Conservation (phyloP, 1,284 basidiomycete genomes). For the Sutorius eximius region DNA sequence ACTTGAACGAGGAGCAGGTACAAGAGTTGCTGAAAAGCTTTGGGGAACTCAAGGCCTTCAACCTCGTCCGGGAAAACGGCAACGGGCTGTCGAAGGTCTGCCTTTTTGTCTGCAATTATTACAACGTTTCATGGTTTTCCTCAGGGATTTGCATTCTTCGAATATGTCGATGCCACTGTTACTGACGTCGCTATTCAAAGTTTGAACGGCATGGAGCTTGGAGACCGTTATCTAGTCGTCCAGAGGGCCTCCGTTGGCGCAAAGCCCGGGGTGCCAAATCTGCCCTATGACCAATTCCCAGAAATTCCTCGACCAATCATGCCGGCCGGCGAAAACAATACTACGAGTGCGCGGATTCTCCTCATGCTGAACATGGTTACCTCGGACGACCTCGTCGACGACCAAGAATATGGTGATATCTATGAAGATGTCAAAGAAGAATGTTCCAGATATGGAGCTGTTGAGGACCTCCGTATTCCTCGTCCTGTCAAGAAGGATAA, state of each 20-base stretch:
- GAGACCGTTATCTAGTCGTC: constrained; percentile 94
- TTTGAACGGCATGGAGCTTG: constrained; percentile 96
- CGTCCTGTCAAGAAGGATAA: constrained; percentile 85
- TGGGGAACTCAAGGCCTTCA: constrained; percentile 96
- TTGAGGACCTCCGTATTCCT: constrained; percentile 88
- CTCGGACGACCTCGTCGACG: constrained; percentile 87
- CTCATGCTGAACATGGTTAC: constrained; percentile 99
- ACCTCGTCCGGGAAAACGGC: constrained; percentile 92
- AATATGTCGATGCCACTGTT: constrained; percentile 87
- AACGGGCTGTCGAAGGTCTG: constrained; percentile 85
- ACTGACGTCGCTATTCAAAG: constrained; percentile 97
- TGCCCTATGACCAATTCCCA: constrained; percentile 72
- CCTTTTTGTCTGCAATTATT: neutral
- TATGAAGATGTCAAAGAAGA: constrained; percentile 96
- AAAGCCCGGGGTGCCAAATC: constrained; percentile 64
- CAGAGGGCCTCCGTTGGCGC: constrained; percentile 95
- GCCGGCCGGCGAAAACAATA: constrained; percentile 68
- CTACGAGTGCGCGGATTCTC: constrained; percentile 75
- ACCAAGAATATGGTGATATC: constrained; percentile 92
- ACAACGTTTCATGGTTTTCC: constrained; percentile 12
- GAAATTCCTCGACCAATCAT: constrained; percentile 82
- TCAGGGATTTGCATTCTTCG: constrained; percentile 98
- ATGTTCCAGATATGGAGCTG: constrained; percentile 77
- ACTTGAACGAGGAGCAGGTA: constrained; percentile 96
- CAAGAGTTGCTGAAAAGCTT: constrained; percentile 97